Evolutionary conservation across 257 asterid species (phyloP), one percentile per base, ranked within the genome.

Genomic region (Gardenia jasminoides): DNA sequence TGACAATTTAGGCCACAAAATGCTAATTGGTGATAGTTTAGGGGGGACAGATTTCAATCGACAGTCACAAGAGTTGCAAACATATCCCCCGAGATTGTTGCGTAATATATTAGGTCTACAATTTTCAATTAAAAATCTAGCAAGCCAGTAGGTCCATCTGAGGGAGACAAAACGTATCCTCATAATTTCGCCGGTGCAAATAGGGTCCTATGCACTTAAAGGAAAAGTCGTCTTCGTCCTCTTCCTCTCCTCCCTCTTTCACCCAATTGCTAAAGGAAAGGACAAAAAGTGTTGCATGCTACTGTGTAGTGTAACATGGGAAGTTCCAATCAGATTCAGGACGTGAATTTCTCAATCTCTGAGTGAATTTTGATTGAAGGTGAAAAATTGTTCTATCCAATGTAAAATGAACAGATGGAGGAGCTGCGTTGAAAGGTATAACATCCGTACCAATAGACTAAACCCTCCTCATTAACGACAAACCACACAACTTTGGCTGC

Each of bases 131-230:
- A 52, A 48, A 31, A 0, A 39, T 17, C 13, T n/a, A 70, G 48
- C n/a, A 67, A 77, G 15, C 70, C 31, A 1, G 22, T 58, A 44
- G 71, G 81, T 56, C 81, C 81, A 69, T 78, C 16, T 22, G 36
- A 72, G 41, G 61, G 77, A 46, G 81, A 72, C 81, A 78, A 69
- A 72, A 58, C 62, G 74, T 44, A 62, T 59, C 77, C 44, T 64
- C 77, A 59, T 70, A 64, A 59, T 70, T 78, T 41, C 44, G 43
- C 10, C 15, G 33, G 28, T 36, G 71, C 81, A 56, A 78, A 71
- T 68, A 33, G 81, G 77, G n/a, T 72, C 61, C 65, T 33, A 56
- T 50, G 79, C 43, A 61, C 69, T 43, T 2, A n/a, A 61, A 75
- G 26, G 56, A 36, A 61, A 39, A 65, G 59, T 22, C 17, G 39